A percentile compares a stretch with the other conserved stretches of the same genome.
phyloP scores from a whole-genome alignment of 2,329 filamentous ascomycete species.

The Scedosporium dehoogii region DNA sequence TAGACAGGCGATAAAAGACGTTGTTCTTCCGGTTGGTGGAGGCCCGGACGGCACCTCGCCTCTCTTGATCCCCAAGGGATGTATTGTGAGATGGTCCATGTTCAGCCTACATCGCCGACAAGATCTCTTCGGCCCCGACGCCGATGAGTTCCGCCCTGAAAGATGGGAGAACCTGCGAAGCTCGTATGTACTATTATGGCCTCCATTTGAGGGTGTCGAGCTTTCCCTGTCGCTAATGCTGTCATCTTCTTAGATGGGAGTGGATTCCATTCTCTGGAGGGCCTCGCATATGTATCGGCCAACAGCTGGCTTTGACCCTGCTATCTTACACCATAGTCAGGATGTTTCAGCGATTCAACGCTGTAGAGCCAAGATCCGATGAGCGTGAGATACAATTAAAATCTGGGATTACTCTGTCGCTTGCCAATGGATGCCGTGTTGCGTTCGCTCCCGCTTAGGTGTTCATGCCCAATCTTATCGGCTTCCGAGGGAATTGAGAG shows the following conservation, averaged over 20 bases:
- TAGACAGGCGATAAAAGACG: slow-evolving; percentile 60
- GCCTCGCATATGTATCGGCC: slow-evolving; percentile 4
- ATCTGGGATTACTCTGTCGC: neutral
- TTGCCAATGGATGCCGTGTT: neutral
- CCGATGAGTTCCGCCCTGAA: slow-evolving; percentile 4
- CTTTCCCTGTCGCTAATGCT: neutral
- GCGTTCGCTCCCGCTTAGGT: neutral
- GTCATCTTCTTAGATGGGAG: neutral
- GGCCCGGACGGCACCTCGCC: neutral
- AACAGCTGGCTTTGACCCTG: neutral
- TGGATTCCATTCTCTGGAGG: slow-evolving; percentile 7
- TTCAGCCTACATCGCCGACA: neutral
- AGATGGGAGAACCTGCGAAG: slow-evolving; percentile 3
- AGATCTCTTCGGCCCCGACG: slow-evolving; percentile 1
- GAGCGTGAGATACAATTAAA: neutral
- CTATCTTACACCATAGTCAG: neutral
- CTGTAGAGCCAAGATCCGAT: neutral
- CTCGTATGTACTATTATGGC: neutral
- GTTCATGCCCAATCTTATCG: neutral
- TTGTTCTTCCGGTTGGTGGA: slow-evolving; percentile 64
- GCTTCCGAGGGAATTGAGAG: neutral
- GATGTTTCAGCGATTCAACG: neutral
- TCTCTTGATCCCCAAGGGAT: neutral
- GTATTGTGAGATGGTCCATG: neutral
- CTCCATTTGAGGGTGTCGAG: neutral